Percentiles rank a stretch among this genome's conserved stretches.
Conservation (phyloP, 805 yeast species). For the Kodamaea restingae region DNA sequence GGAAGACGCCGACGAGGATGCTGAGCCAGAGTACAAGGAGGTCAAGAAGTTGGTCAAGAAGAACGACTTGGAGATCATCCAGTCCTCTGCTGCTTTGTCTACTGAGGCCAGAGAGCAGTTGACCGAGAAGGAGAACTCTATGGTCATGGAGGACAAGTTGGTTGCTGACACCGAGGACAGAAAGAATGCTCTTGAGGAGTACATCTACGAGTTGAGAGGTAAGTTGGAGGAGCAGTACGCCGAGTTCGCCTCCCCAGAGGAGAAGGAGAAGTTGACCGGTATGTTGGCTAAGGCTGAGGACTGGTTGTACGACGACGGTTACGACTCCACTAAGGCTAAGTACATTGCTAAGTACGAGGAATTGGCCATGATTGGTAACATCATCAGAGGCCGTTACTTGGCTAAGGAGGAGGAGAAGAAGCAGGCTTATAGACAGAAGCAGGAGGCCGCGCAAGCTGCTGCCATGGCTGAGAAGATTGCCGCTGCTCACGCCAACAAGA, state of each 20-base stretch:
- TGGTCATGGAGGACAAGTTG: conserved; percentile 88
- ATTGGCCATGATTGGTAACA: conserved; percentile 89
- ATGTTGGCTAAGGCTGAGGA: conserved; percentile 87
- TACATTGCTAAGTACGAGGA: conserved; percentile 98
- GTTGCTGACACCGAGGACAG: conserved; percentile 98
- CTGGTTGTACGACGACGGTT: conserved; percentile 97
- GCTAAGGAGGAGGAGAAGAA: conserved; percentile 94
- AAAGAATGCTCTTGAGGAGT: conserved; percentile 97
- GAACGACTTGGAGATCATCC: conserved; percentile 64
- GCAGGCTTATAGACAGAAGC: conserved; percentile 80
- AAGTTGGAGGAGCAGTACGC: conserved; percentile 90
- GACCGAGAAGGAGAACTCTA: conserved; percentile 78
- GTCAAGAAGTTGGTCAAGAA: conserved; percentile 94
- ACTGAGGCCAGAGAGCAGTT: conserved; percentile 51
- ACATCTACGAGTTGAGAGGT: conserved; percentile 95
- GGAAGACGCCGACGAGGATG: conserved; percentile 55
- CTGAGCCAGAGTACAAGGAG: conserved; percentile 79
- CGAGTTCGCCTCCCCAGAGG: conserved; percentile 84
- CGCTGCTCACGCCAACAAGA: conserved; percentile 45
- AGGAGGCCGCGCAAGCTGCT: conserved; percentile 81
- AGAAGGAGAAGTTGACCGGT: conserved; percentile 72
- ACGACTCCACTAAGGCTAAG: conserved; percentile 92
- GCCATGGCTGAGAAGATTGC: conserved; percentile 80
- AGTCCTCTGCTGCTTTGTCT: conserved; percentile 60
- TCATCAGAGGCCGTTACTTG: conserved; percentile 91